Conservation (phyloP, 176 grass and related monocot species). For the Bothriochloa decipiens region DNA sequence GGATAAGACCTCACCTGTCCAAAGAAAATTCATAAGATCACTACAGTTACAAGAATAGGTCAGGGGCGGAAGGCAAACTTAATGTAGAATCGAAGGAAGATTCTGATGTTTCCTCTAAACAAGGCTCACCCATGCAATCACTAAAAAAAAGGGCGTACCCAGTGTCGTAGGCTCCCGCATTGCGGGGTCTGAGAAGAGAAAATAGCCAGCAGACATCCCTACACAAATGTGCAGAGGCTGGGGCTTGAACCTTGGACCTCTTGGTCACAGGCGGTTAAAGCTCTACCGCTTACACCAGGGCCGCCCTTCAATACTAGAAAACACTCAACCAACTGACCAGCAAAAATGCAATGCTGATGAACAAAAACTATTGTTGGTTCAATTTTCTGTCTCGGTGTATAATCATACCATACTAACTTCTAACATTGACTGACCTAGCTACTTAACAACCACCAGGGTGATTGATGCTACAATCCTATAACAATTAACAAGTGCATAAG, state of each 20-base stretch:
- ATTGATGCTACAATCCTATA: background rate
- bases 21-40: background rate
- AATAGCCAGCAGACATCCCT: too few relatives aligned
- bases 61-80: background rate
- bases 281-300: too few relatives aligned
- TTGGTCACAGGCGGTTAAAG: too few relatives aligned
- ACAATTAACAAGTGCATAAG: background rate
- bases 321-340: too few relatives aligned
- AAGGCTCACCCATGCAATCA: background rate
- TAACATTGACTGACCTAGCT: too few relatives aligned
- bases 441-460: too few relatives aligned
- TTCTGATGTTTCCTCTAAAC: background rate
- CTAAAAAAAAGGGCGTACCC: too few relatives aligned
- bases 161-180: too few relatives aligned
- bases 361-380: background rate
- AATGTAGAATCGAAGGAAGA: background rate
- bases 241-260: too few relatives aligned
- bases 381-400: background rate
- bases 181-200: too few relatives aligned
- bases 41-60: background rate
- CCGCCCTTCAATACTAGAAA: too few relatives aligned
- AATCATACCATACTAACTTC: background rate
- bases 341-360: background rate
- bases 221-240: too few relatives aligned
- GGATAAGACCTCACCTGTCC: slow-evolving; percentile 87